phyloP scores from a whole-genome alignment of 2,329 filamentous ascomycete species.

The Hypoxylon sp. region DNA sequence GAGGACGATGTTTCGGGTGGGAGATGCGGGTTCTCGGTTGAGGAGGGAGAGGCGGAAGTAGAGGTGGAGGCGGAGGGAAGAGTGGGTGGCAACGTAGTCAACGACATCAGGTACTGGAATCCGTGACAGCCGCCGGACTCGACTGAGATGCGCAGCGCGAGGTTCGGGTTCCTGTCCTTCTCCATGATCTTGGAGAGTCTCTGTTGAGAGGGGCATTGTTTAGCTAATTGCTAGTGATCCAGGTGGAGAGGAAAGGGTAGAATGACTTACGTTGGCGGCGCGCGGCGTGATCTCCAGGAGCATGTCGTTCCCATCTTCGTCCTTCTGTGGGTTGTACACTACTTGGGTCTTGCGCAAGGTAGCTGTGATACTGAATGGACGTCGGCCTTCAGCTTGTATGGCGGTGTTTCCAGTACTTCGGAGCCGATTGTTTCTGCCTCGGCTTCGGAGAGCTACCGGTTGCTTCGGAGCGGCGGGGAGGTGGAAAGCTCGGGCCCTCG shows the following conservation, averaged over 20 bases:
- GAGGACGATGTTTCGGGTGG: conserved; percentile 27
- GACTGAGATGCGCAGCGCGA: conserved; percentile 91
- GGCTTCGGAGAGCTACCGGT: conserved; percentile 24
- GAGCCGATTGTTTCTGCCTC: conserved; percentile 17
- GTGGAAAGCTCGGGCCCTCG: conserved; percentile 44
- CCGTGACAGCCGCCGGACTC: conserved; percentile 97
- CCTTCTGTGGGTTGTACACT: conserved; percentile 79
- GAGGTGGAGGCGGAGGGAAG: conserved; percentile 44
- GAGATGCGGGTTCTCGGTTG: conserved; percentile 20
- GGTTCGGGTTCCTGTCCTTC: conserved; percentile 79
- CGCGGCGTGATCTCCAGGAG: conserved; percentile 85
- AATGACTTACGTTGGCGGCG: conserved; percentile 77
- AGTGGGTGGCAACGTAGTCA: conserved; percentile 73
- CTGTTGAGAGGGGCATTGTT: conserved; percentile 54
- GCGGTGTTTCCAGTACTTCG: conserved; percentile 1
- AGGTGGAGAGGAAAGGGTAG: not conserved
- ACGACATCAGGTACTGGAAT: conserved; percentile 96
- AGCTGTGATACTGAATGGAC: conserved; percentile 58
- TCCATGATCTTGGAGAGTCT: conserved; percentile 84
- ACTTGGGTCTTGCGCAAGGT: conserved; percentile 62
- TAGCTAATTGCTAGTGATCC: not conserved
- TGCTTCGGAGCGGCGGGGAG: conserved; percentile 50
- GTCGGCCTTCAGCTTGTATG: not conserved
- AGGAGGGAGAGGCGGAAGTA: conserved; percentile 5
- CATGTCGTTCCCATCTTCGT: conserved; percentile 90